phyloP scores from a whole-genome alignment of 1,139 yeast species.

The Sugiyamaella paludigena region DNA sequence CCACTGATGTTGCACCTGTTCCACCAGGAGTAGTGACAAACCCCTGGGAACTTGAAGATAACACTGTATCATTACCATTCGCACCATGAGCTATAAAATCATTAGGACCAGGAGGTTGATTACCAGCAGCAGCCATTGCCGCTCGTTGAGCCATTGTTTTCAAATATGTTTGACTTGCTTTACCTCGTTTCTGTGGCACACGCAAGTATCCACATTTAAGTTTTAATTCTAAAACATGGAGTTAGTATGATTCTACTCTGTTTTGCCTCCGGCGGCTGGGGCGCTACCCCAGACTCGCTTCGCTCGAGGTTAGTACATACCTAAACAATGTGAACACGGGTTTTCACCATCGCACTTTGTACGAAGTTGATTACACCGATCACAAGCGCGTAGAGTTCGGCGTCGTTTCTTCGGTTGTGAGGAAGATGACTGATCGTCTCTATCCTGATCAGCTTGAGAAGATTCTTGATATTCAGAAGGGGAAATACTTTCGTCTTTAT shows the following conservation, averaged over 20 bases:
- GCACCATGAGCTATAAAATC: constrained; percentile 5
- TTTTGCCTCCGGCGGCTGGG: constrained; percentile 4
- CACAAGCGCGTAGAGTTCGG: constrained; percentile 42
- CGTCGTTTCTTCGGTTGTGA: neutral
- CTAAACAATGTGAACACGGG: constrained; percentile 42
- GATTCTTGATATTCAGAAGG: too few relatives aligned
- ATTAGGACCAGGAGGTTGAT: neutral
- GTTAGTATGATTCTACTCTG: neutral
- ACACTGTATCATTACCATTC: neutral
- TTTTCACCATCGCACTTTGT: constrained; percentile 43
- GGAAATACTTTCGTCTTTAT: too few relatives aligned
- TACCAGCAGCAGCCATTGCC: constrained; percentile 13
- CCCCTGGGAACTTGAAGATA: constrained; percentile 2
- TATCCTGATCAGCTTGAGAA: too few relatives aligned
- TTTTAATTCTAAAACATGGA: constrained; percentile 22
- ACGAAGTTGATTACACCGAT: constrained; percentile 42
- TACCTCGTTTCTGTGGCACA: constrained; percentile 42
- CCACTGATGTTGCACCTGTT: neutral
- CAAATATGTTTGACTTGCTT: constrained; percentile 36
- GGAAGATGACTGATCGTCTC: too few relatives aligned
- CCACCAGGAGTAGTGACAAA: constrained; percentile 7
- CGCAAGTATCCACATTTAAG: constrained; percentile 40
- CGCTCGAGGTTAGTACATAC: constrained; percentile 24
- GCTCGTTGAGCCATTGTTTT: constrained; percentile 22
- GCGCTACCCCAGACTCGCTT: constrained; percentile 2